These are phyloP conservation scores for Pyricularia grisea DNA, from an alignment of 2,329 filamentous ascomycete species.

Conservation along the genomic window DNA sequence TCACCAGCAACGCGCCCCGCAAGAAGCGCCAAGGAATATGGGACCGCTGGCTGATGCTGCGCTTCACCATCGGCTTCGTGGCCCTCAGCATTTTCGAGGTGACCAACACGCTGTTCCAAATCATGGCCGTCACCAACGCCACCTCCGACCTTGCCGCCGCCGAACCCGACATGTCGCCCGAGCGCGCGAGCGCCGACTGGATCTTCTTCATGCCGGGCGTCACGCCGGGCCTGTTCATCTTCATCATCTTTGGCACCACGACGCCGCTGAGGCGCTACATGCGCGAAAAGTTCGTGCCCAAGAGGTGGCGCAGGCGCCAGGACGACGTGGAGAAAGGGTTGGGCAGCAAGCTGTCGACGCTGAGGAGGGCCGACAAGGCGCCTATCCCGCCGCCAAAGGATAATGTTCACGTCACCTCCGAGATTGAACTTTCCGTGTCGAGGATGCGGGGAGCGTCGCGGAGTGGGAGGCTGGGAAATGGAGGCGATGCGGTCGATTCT, in stretches of 20 bases:
- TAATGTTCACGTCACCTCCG: not conserved
- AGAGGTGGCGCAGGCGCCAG: not conserved
- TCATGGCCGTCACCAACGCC: slow-evolving; percentile 13
- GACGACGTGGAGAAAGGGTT: not conserved
- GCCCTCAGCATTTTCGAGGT: slow-evolving; percentile 16
- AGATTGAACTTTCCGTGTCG: not conserved
- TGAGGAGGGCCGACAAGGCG: not conserved
- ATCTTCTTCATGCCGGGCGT: slow-evolving; percentile 5
- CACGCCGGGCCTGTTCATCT: slow-evolving; percentile 2
- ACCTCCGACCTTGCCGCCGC: not conserved
- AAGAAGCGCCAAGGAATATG: slow-evolving; percentile 11
- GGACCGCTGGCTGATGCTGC: slow-evolving; percentile 18
- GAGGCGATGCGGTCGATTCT: not conserved
- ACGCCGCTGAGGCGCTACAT: slow-evolving; percentile 1
- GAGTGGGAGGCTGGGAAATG: not conserved
- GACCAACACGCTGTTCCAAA: slow-evolving; percentile 17
- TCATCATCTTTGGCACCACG: slow-evolving; percentile 4
- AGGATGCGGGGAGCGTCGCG: not conserved
- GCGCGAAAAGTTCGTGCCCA: not conserved
- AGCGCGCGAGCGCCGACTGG: not conserved
- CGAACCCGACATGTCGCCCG: not conserved
- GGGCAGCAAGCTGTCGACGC: not conserved
- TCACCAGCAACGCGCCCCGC: not conserved
- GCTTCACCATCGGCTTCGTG: slow-evolving; percentile 17
- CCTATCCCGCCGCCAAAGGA: slow-evolving; percentile 3